These are phyloP conservation scores for Phytophthora pinifolia DNA, from an alignment of 352 stramenopile genomes.

Conservation along the genomic window DNA sequence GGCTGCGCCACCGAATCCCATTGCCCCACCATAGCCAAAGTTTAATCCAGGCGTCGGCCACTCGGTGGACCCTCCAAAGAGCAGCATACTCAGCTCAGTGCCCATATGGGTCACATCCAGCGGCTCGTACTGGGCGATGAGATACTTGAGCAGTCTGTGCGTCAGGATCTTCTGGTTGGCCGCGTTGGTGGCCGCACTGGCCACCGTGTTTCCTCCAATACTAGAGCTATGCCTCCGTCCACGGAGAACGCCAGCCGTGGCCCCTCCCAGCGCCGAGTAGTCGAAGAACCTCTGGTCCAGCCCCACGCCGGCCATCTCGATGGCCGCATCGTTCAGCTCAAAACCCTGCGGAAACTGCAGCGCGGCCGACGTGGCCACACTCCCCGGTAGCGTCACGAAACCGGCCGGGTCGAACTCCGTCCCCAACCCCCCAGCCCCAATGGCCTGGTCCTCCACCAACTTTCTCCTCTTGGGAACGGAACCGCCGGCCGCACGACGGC, in stretches of 20 bases:
- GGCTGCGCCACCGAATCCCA: conserved; percentile 18
- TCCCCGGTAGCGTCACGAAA: conserved; percentile 51
- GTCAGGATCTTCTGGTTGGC: conserved; percentile 66
- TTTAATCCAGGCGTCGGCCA: conserved; percentile 25
- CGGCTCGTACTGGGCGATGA: conserved; percentile 77
- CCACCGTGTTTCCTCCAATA: conserved; percentile 21
- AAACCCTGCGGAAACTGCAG: conserved; percentile 63
- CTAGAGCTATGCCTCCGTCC: conserved; percentile 32
- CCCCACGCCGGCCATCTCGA: conserved; percentile 43
- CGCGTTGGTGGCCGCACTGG: conserved; percentile 4
- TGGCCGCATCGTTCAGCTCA: conserved; percentile 44
- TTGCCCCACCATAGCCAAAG: conserved; percentile 23
- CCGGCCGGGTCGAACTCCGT: conserved; percentile 66
- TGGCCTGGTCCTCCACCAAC: conserved; percentile 32
- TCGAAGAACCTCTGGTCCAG: conserved; percentile 59
- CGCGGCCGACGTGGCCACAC: conserved; percentile 18
- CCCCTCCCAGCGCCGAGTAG: conserved; percentile 34
- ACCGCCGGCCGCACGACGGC: conserved; percentile 36
- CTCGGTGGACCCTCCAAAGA: conserved; percentile 46
- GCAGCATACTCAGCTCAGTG: conserved; percentile 52
- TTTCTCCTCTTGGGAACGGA: conserved; percentile 43
- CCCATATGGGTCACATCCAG: conserved; percentile 73
- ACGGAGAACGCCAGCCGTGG: conserved; percentile 11
- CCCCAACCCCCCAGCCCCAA: conserved; percentile 6
- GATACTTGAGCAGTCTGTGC: conserved; percentile 70